Base-by-base conservation (phyloP, 1,284 basidiomycete species). In the Sphaerobolus stellatus region DNA sequence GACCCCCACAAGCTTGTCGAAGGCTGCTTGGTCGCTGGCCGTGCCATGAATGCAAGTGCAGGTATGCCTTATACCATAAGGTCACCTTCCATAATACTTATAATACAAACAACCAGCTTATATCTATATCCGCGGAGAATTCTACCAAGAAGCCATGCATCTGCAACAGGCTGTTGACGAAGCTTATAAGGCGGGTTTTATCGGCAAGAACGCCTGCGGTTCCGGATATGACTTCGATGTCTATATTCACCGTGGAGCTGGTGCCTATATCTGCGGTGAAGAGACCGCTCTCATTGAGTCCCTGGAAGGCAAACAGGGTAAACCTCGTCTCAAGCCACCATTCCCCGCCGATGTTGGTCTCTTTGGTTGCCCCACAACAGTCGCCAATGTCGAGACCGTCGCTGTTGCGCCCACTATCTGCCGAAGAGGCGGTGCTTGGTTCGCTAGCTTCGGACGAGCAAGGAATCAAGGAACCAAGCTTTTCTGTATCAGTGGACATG, bases 121-220 rank as follows among this genome's bases (percentile, higher is more conserved):
- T 81, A 99, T 99, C 72, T 99, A 98, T 76, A 94, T 98, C 65
- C 94, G 97, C 63, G 96, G 96, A 65, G 96, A 99, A 74, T 99
- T 99, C 75, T 89, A 90, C 75, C 90, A 94, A 71, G 96, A 98
- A 74, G 95, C 94, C 2, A 83, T 86, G 6, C 93, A 96, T 71
- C 81, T 98, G 43, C 92, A 96, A 72, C 88, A 93, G 69, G 95
- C 96, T 52, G 97, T 99, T 73, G 82, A 89, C 66, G 95, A 98
- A 71, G 94, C 95, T 2, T 98, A 99, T 78, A 85, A 86, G 54
- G 87, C 85, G 45, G 94, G 95, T n/a, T 77, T 95, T 56, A 79
- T 99, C 59, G 96, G 96, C 60, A 90, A 92, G 73, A 83, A 98
- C 71, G 90, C 94, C 0, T 98, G 95, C 72, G 90, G 89, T 11